Conservation (phyloP, 192 early-diverging fungal species). For the Lobosporangium transversale region DNA sequence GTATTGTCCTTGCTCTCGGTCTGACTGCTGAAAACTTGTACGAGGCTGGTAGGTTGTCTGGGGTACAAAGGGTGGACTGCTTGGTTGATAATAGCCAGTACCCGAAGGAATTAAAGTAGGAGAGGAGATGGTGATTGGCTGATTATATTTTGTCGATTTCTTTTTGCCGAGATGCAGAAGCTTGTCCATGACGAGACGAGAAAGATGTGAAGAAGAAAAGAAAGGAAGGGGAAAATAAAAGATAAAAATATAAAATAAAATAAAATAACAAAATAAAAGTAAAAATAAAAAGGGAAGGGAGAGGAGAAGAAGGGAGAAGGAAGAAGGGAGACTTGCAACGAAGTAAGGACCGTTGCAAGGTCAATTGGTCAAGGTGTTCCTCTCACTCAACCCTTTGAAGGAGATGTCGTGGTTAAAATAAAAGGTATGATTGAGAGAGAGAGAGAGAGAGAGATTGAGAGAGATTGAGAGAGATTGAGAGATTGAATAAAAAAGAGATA, state of each 20-base stretch:
- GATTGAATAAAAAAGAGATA: neutral
- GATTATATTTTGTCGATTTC: slow-evolving; percentile 34
- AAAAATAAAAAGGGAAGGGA: neutral
- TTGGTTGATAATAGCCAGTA: slow-evolving; percentile 22
- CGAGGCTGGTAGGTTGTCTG: slow-evolving; percentile 49
- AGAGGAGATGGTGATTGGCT: slow-evolving; percentile 45
- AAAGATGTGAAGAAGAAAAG: neutral
- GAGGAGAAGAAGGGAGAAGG: neutral
- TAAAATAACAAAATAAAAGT: neutral
- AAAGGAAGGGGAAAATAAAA: neutral
- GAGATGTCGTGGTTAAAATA: neutral
- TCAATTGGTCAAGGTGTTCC: too few relatives aligned
- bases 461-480: neutral
- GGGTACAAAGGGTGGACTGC: slow-evolving; percentile 22
- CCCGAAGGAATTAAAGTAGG: slow-evolving; percentile 38
- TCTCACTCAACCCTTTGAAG: too few relatives aligned
- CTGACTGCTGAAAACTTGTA: slow-evolving; percentile 19
- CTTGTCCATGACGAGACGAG: slow-evolving; percentile 33
- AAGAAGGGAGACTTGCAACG: neutral
- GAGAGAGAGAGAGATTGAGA: slow-evolving; percentile 5
- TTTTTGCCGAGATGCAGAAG: slow-evolving; percentile 52
- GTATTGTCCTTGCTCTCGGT: slow-evolving; percentile 20
- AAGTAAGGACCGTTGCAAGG: too few relatives aligned
- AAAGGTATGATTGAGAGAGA: neutral
- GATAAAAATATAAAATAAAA: too few relatives aligned